phyloP scores from a whole-genome alignment of 2,329 filamentous ascomycete species.

The Aspergillus sp. region DNA sequence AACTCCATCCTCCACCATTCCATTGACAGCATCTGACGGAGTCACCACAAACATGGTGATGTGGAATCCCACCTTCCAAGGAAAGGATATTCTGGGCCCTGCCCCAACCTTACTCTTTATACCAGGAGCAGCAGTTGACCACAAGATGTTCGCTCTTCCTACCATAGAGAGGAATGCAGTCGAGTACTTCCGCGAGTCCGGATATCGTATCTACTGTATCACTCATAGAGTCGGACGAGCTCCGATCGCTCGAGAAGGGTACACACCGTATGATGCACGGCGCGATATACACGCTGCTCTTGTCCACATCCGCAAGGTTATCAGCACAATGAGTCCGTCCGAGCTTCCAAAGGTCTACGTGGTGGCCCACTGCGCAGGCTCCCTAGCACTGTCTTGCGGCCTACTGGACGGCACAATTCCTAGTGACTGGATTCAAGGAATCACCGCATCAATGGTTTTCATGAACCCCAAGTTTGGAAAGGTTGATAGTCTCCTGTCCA shows the following conservation, averaged over 20 bases:
- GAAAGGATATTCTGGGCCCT: neutral
- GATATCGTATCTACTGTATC: conserved; percentile 4
- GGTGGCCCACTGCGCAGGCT: conserved; percentile 23
- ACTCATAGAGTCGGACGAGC: conserved; percentile 3
- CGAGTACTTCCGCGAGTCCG: conserved; percentile 1
- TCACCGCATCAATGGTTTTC: conserved; percentile 22
- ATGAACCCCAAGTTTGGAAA: conserved; percentile 17
- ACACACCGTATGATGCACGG: conserved; percentile 3
- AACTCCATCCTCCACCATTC: neutral
- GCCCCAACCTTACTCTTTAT: conserved; percentile 2
- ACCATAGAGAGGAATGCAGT: conserved; percentile 3
- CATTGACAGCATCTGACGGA: conserved; percentile 2
- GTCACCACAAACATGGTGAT: conserved; percentile 6
- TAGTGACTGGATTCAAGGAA: conserved; percentile 14
- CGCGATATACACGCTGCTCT: conserved; percentile 17
- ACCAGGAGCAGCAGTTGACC: conserved; percentile 6
- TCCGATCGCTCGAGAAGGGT: conserved; percentile 2
- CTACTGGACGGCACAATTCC: conserved; percentile 24
- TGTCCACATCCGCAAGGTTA: conserved; percentile 9
- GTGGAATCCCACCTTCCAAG: neutral
- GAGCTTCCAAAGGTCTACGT: conserved; percentile 19
- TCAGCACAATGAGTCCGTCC: neutral
- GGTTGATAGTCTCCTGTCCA: neutral
- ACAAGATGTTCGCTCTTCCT: conserved; percentile 3
- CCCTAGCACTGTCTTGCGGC: conserved; percentile 20